Evolutionary conservation across 164 flowering plant genomes (phyloP).

Genomic region (Akebia trifoliata): DNA sequence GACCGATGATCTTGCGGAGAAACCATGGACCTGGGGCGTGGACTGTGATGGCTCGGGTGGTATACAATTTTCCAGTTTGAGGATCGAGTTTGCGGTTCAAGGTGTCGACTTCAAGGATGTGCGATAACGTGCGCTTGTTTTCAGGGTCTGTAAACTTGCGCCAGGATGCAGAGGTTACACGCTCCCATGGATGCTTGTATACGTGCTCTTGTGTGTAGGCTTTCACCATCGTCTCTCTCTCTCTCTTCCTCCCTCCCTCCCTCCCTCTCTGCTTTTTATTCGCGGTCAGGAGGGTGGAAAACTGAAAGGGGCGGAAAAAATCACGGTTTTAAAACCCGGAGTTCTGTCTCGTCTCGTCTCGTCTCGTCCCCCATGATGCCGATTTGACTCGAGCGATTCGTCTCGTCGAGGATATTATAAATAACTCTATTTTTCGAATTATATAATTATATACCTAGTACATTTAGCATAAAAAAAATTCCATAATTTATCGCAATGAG

Average conservation of each 20-base stretch:
- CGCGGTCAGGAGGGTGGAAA: no score
- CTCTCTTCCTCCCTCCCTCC: background rate
- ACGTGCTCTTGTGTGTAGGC: conserved; percentile 84
- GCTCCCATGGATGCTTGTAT: conserved; percentile 95
- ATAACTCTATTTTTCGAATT: no score
- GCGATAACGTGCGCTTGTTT: conserved; percentile 68
- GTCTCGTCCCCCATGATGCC: no score
- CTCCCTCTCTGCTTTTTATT: background rate
- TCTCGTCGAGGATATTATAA: no score
- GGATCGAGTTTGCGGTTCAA: conserved; percentile 63
- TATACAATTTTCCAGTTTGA: conserved; percentile 62
- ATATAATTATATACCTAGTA: no score
- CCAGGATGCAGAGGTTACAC: conserved; percentile 92
- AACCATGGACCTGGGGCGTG: conserved; percentile 98
- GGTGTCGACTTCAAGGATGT: conserved; percentile 86
- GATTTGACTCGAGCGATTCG: no score
- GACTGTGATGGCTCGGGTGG: conserved; percentile 79
- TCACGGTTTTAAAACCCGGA: no score
- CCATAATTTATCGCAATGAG: no score
- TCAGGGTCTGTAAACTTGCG: conserved; percentile 92
- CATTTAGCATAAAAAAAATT: no score
- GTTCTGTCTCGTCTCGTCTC: no score
- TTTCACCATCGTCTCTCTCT: conserved; percentile 49
- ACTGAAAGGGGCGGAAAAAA: no score
- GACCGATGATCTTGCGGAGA: conserved; percentile 67